These are phyloP conservation scores for Penicillium malachiteum DNA, from an alignment of 495 filamentous ascomycete genomes.

Conservation along the genomic window DNA sequence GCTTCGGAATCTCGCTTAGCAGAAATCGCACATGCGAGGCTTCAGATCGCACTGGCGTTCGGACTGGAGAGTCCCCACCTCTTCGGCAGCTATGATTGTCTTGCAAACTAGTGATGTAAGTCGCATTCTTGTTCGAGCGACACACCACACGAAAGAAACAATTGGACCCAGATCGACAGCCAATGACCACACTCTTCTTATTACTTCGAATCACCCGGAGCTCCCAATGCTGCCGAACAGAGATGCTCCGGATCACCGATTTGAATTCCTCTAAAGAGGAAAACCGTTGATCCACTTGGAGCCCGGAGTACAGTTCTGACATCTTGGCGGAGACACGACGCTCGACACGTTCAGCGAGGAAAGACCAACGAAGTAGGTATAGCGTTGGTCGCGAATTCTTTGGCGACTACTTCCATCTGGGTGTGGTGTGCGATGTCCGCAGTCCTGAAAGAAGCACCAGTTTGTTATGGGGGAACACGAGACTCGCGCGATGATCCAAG, in stretches of 20 bases:
- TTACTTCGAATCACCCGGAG: conserved; percentile 47
- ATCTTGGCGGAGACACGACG: conserved; percentile 22
- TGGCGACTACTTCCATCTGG: conserved; percentile 23
- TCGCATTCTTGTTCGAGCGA: conserved; percentile 47
- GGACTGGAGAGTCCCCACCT: conserved; percentile 31
- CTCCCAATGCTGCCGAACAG: conserved; percentile 49
- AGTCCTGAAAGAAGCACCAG: not conserved
- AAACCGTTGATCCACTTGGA: conserved; percentile 47
- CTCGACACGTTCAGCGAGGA: not conserved
- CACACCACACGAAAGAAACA: conserved; percentile 49
- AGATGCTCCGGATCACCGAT: conserved; percentile 43
- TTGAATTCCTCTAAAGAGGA: conserved; percentile 46
- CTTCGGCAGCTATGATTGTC: conserved; percentile 44
- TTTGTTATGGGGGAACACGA: conserved; percentile 8
- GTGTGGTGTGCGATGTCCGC: conserved; percentile 7
- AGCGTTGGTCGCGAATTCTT: conserved; percentile 20
- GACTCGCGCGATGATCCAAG: conserved; percentile 12
- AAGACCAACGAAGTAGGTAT: conserved; percentile 17
- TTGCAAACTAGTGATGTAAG: conserved; percentile 48
- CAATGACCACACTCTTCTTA: conserved; percentile 49
- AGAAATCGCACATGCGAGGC: conserved; percentile 50
- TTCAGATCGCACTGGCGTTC: conserved; percentile 44
- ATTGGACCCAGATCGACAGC: conserved; percentile 42
- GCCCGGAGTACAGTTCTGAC: conserved; percentile 47
- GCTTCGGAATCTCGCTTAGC: conserved; percentile 45